Evolutionary conservation across 108 stramenopile species (phyloP).

Genomic region (Nannochloropsis gaditana): DNA sequence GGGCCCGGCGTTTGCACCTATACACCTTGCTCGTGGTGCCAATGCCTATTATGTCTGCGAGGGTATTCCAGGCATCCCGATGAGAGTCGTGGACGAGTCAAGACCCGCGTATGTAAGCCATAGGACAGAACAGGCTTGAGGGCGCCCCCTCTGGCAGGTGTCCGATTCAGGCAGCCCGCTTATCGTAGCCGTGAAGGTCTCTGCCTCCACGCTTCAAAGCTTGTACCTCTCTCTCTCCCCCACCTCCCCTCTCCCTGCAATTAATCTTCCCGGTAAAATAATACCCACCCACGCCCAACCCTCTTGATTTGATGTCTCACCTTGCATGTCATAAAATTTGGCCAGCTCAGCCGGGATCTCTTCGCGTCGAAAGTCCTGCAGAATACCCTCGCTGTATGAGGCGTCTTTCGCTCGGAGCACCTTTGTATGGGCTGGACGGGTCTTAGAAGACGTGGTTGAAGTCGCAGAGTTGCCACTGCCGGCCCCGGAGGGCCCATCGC

Average conservation of each 20-base stretch:
- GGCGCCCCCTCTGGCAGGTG: too few relatives aligned
- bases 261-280: not conserved
- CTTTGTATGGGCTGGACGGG: not conserved
- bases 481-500: constrained; percentile 7
- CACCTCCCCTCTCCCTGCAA: not conserved
- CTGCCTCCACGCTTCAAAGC: too few relatives aligned
- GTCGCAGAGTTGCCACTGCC: not conserved
- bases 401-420: not conserved
- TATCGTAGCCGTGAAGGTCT: too few relatives aligned
- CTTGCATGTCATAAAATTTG: constrained; percentile 6
- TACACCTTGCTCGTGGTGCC: not conserved
- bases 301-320: not conserved
- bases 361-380: constrained; percentile 17
- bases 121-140: too few relatives aligned
- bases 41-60: not conserved
- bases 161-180: too few relatives aligned
- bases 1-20: constrained; percentile 7
- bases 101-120: too few relatives aligned
- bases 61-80: not conserved
- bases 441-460: not conserved
- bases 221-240: not conserved
- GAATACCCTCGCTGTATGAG: not conserved
- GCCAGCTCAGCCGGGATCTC: constrained; percentile 11
- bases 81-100: too few relatives aligned
- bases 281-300: too few relatives aligned